Base-by-base conservation (phyloP, 2,329 filamentous ascomycete species). In the Trichoderma arundinaceum region DNA sequence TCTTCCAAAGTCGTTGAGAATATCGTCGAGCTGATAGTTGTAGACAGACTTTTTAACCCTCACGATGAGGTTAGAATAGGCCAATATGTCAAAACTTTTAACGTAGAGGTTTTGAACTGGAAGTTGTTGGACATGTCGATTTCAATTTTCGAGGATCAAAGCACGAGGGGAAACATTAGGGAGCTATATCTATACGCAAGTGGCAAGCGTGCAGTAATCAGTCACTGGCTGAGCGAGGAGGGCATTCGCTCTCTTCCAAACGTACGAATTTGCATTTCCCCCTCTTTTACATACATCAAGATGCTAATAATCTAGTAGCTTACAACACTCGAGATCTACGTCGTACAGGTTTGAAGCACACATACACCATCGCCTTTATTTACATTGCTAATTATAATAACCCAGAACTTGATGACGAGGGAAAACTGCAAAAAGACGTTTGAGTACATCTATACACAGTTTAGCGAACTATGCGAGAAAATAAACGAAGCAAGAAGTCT, bases 21-120 rank as follows among this genome's bases (percentile, higher is more conserved):
- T 7, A 57, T 57, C 6, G 33, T 57, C 1, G 8, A 57, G 0
- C 53, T 57, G 10, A 57, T 10, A 17, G 53, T 57, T 22, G 7
- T 28, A 13, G 53, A 57, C 17, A 44, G 53, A n/a, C 53, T 57
- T n/a, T 22, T 57, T 13, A 57, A 57, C 7, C 53, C 53, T 10
- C 53, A 57, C 17, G 28, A 57, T 32, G 53, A 57, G 38, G 39
- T 17, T n/a, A 17, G 10, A 8, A 44, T 57, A 43, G 39, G 22
- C 19, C 28, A 7, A 2, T 57, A 44, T 28, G 39, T 57, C 0
- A 57, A 33, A 2, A 4, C n/a, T 0, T 57, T 44, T 33, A n/a
- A 33, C 9, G 38, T 57, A 15, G 38, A 57, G 12, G 13, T 17
- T 17, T 39, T 57, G 7, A 44, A 57, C n/a, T 57, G 53, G 53